Percentiles rank a stretch among this genome's conserved stretches.
These are phyloP conservation scores for Sphaerosporella brunnea DNA, from an alignment of 495 filamentous ascomycete genomes.

Conservation along the genomic window DNA sequence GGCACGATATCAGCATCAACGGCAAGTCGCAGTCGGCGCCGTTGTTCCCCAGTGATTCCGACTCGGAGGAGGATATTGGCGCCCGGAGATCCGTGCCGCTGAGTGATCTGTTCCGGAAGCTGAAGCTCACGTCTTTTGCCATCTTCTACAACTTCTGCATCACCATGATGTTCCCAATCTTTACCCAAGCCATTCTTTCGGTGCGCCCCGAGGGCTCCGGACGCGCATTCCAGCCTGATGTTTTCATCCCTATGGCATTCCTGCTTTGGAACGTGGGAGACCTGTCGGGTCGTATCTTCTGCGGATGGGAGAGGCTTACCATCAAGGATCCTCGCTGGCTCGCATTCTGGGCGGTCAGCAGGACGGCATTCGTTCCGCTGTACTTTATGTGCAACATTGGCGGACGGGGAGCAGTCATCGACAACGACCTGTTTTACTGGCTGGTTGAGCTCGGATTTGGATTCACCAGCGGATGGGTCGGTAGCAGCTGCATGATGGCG, in stretches of 20 bases:
- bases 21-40: conserved; percentile 2
- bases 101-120: conserved; percentile 47
- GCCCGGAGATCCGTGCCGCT: conserved; percentile 46
- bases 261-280: conserved; percentile 91
- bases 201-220: conserved; percentile 37
- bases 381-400: conserved; percentile 78
- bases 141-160: conserved; percentile 63
- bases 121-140: conserved; percentile 49
- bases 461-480: conserved; percentile 67
- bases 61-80: conserved; percentile 29
- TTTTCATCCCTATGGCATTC: conserved; percentile 80
- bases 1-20: conserved; percentile 24
- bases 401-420: conserved; percentile 47
- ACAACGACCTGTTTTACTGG: conserved; percentile 73
- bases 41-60: conserved; percentile 8
- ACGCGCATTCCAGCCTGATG: conserved; percentile 46
- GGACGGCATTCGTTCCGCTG: conserved; percentile 59
- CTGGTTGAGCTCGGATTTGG: conserved; percentile 74
- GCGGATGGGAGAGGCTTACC: conserved; percentile 43
- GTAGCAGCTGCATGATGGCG: conserved; percentile 77
- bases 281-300: conserved; percentile 53
- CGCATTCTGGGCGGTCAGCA: conserved; percentile 43
- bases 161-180: conserved; percentile 90
- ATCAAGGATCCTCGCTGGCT: conserved; percentile 45
- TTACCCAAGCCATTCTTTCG: conserved; percentile 58